Evolutionary conservation across 1,139 yeast species (phyloP).

Genomic region (Taphrina betulina): DNA sequence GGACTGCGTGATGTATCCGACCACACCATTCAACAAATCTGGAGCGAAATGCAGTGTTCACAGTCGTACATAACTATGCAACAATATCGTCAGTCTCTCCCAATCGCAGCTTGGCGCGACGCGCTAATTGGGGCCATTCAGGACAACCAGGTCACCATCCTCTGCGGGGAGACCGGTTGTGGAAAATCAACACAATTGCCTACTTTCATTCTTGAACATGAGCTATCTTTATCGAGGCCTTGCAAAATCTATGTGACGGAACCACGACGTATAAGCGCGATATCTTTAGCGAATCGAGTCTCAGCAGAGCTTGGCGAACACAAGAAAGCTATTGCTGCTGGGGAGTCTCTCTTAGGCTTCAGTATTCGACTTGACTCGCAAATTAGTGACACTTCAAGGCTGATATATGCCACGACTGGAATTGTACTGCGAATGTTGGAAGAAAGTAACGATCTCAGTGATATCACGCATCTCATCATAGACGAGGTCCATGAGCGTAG

Average conservation of each 20-base stretch:
- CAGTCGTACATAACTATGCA: constrained; percentile 13
- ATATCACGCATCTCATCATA: constrained; percentile 62
- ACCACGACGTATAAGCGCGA: constrained; percentile 73
- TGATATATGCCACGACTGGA: constrained; percentile 81
- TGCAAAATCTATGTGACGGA: constrained; percentile 67
- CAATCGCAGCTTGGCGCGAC: constrained; percentile 18
- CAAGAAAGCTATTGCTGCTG: constrained; percentile 49
- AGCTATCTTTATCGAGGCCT: constrained; percentile 56
- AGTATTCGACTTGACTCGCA: constrained; percentile 75
- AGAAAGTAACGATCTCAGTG: constrained; percentile 51
- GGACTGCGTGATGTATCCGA: not conserved
- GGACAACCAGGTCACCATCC: constrained; percentile 72
- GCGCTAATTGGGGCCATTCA: constrained; percentile 29
- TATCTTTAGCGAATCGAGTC: constrained; percentile 66
- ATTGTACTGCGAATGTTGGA: constrained; percentile 65
- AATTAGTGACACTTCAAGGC: constrained; percentile 61
- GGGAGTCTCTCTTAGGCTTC: constrained; percentile 76
- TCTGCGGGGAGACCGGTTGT: constrained; percentile 96
- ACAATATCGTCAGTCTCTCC: constrained; percentile 13
- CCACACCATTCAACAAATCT: not conserved
- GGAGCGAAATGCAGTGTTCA: constrained; percentile 10
- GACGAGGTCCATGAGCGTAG: constrained; percentile 89
- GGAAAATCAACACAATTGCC: constrained; percentile 86
- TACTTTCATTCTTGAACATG: constrained; percentile 57
- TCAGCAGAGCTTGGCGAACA: constrained; percentile 52